These are phyloP conservation scores for Ananas comosus DNA, from an alignment of 176 grass and related monocot species.

Conservation along the genomic window DNA sequence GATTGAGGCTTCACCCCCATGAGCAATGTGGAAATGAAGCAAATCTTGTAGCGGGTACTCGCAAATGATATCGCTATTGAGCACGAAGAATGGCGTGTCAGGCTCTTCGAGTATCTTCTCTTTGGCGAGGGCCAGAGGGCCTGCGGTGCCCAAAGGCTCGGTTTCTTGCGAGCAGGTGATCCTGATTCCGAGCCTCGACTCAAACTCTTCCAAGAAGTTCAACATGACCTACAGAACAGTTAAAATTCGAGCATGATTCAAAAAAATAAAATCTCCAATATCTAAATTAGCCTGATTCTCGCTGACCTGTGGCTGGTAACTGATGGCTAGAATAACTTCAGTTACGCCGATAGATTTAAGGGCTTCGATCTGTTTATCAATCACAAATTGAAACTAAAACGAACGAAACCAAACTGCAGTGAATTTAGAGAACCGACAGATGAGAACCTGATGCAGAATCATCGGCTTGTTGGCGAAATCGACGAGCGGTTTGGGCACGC, in stretches of 20 bases:
- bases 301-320: slow-evolving; percentile 17
- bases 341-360: slow-evolving; percentile 6
- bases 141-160: slow-evolving; percentile 15
- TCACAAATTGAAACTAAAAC: no score
- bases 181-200: slow-evolving; percentile 2
- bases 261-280: background rate
- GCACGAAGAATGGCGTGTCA: slow-evolving; percentile 8
- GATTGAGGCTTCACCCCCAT: slow-evolving; percentile 11
- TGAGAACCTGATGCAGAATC: slow-evolving; percentile 10
- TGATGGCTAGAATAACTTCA: slow-evolving; percentile 14
- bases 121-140: slow-evolving; percentile 12
- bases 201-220: slow-evolving; percentile 8
- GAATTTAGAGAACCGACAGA: no score
- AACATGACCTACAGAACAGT: slow-evolving; percentile 6
- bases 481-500: slow-evolving; percentile 11
- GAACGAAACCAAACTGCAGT: no score
- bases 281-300: background rate
- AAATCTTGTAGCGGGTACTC: slow-evolving; percentile 2
- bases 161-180: slow-evolving; percentile 19
- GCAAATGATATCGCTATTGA: slow-evolving; percentile 6
- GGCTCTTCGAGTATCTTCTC: slow-evolving; percentile 11
- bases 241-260: no score
- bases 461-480: slow-evolving; percentile 20
- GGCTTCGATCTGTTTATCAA: no score
- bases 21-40: background rate